Percentiles rank a stretch among this genome's conserved stretches.
These are phyloP conservation scores for Microcos paniculata DNA, from an alignment of 345 rosid genomes.

Conservation along the genomic window DNA sequence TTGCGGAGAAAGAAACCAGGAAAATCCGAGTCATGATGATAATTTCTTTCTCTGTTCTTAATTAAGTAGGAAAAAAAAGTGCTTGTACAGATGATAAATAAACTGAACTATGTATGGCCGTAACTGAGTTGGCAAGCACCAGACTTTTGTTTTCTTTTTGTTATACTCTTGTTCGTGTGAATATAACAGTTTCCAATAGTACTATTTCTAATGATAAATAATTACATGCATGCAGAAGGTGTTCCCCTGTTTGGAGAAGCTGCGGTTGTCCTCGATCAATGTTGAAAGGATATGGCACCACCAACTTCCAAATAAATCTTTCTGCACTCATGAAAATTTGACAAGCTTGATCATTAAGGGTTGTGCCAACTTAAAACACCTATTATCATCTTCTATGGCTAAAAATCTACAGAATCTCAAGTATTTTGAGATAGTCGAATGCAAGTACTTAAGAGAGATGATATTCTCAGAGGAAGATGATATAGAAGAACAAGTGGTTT, in stretches of 20 bases:
- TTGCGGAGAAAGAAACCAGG: too few relatives aligned
- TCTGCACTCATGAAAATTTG: not conserved
- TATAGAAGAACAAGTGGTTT: not conserved
- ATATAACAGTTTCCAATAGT: not conserved
- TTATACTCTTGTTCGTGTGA: too few relatives aligned
- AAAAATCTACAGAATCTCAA: not conserved
- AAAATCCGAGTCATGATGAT: too few relatives aligned
- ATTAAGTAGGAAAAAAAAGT: too few relatives aligned
- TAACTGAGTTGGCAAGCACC: too few relatives aligned
- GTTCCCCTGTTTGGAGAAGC: not conserved
- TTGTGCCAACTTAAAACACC: constrained; percentile 4
- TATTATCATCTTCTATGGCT: not conserved
- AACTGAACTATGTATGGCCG: too few relatives aligned
- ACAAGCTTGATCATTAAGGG: constrained; percentile 6
- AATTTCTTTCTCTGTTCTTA: too few relatives aligned
- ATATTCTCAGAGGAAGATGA: not conserved
- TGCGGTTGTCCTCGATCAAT: not conserved
- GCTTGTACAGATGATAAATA: too few relatives aligned
- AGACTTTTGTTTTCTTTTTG: too few relatives aligned
- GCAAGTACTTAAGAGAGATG: not conserved
- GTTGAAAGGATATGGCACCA: constrained; percentile 4
- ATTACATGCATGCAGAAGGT: not conserved
- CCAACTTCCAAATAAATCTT: not conserved
- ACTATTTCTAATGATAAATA: not conserved
- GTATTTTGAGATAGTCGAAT: not conserved